These are phyloP conservation scores for Akanthomyces lecanii DNA, from an alignment of 2,329 filamentous ascomycete genomes.

Conservation along the genomic window DNA sequence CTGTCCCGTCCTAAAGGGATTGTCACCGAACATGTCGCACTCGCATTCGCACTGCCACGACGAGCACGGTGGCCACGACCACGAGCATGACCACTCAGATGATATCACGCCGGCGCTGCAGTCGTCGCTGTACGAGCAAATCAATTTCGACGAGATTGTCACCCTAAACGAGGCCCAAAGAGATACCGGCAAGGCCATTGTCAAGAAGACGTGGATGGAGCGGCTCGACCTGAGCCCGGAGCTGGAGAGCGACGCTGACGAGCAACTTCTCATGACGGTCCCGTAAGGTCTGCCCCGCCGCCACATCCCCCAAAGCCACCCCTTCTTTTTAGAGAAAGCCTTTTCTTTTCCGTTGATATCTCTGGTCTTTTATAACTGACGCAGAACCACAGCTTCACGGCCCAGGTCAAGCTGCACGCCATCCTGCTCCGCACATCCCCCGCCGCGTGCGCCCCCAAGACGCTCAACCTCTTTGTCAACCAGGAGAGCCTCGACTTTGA, in stretches of 20 bases:
- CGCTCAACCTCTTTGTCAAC: slow-evolving; percentile 85
- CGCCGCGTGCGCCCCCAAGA: slow-evolving; percentile 67
- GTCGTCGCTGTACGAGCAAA: slow-evolving; percentile 84
- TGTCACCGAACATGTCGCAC: slow-evolving; percentile 27
- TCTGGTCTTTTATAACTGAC: neutral
- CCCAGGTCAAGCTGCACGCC: slow-evolving; percentile 87
- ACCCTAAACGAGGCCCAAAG: slow-evolving; percentile 77
- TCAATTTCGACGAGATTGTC: slow-evolving; percentile 79
- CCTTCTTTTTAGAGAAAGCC: neutral
- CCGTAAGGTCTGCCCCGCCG: slow-evolving; percentile 56
- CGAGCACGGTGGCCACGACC: slow-evolving; percentile 48
- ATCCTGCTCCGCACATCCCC: slow-evolving; percentile 79
- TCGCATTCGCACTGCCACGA: slow-evolving; percentile 51
- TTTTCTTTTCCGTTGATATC: no score
- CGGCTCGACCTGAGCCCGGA: slow-evolving; percentile 67
- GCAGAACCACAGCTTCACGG: slow-evolving; percentile 67
- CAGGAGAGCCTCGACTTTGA: slow-evolving; percentile 81
- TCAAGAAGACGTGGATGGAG: slow-evolving; percentile 90
- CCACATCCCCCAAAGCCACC: neutral
- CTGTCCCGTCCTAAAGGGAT: neutral
- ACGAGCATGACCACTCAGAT: slow-evolving; percentile 80
- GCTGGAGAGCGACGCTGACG: slow-evolving; percentile 80
- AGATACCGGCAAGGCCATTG: slow-evolving; percentile 66
- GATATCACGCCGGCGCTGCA: slow-evolving; percentile 90
- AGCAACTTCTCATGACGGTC: slow-evolving; percentile 88